Conservation (phyloP, 2,329 filamentous ascomycete genomes). For the Hypoxylon sp. region DNA sequence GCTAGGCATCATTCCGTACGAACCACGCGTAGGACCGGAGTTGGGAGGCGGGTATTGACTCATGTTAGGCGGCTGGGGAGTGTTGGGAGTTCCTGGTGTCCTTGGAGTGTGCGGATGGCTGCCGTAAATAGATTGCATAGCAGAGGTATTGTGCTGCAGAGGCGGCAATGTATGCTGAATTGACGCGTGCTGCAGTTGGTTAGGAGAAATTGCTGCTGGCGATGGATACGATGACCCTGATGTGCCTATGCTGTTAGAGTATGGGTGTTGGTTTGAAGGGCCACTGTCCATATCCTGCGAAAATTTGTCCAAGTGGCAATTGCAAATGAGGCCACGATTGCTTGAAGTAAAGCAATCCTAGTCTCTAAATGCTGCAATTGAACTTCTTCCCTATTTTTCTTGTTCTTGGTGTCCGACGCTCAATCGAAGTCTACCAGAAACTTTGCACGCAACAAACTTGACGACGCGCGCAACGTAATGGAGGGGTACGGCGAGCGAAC, state of each 20-base stretch:
- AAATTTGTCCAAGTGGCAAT: conserved; percentile 46
- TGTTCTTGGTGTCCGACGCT: conserved; percentile 17
- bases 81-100: conserved; percentile 74
- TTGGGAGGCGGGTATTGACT: conserved; percentile 55
- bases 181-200: conserved; percentile 65
- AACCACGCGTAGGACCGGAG: conserved; percentile 59
- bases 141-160: conserved; percentile 63
- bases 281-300: conserved; percentile 67
- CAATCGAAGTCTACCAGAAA: conserved; percentile 25
- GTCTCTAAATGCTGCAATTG: conserved; percentile 45
- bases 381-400: conserved; percentile 17
- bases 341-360: conserved; percentile 46
- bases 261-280: conserved; percentile 57
- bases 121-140: conserved; percentile 70
- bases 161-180: conserved; percentile 70
- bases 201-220: conserved; percentile 66
- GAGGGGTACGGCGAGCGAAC: conserved; percentile 22
- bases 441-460: conserved; percentile 10
- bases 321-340: conserved; percentile 48
- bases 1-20: conserved; percentile 70
- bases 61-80: conserved; percentile 69
- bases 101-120: conserved; percentile 74
- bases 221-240: conserved; percentile 67
- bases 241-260: conserved; percentile 70
- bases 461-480: conserved; percentile 20